These are phyloP conservation scores for Candida namnaoensis DNA, from an alignment of 805 yeast genomes.

Conservation along the genomic window DNA sequence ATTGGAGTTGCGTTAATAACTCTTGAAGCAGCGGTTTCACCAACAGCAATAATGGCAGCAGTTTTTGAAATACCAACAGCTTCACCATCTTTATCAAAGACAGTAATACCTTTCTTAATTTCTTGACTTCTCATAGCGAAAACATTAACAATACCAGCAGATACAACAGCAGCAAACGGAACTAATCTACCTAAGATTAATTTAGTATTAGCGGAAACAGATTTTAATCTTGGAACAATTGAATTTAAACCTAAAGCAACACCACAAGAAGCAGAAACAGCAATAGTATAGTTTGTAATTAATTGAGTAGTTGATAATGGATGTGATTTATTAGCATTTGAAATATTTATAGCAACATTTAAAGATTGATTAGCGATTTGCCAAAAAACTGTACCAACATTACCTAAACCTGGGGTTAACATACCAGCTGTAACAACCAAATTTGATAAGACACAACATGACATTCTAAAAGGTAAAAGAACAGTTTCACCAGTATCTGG, in stretches of 20 bases:
- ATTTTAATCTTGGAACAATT: slow-evolving; percentile 76
- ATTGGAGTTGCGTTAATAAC: slow-evolving; percentile 95
- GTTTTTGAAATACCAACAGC: slow-evolving; percentile 66
- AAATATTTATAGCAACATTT: slow-evolving; percentile 93
- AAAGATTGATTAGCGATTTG: slow-evolving; percentile 95
- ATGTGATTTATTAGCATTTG: slow-evolving; percentile 92
- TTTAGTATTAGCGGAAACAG: slow-evolving; percentile 60
- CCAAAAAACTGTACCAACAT: slow-evolving; percentile 92
- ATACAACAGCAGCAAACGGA: slow-evolving; percentile 97
- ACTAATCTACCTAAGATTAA: slow-evolving; percentile 77
- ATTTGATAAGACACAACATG: slow-evolving; percentile 88
- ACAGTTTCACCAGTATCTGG: slow-evolving; percentile 97
- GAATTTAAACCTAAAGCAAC: slow-evolving; percentile 93
- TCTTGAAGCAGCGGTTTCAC: slow-evolving; percentile 92
- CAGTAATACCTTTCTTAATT: slow-evolving; percentile 74
- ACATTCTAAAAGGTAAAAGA: slow-evolving; percentile 91
- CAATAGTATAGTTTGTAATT: slow-evolving; percentile 70
- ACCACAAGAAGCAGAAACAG: slow-evolving; percentile 90
- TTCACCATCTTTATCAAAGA: slow-evolving; percentile 57
- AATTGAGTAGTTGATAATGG: slow-evolving; percentile 78
- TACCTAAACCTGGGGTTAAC: slow-evolving; percentile 91
- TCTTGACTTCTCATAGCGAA: slow-evolving; percentile 95
- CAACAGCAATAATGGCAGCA: slow-evolving; percentile 91
- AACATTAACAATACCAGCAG: slow-evolving; percentile 96
- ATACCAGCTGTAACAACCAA: slow-evolving; percentile 94